phyloP scores from a whole-genome alignment of 2,329 filamentous ascomycete species.

The Laburnicola sp. region DNA sequence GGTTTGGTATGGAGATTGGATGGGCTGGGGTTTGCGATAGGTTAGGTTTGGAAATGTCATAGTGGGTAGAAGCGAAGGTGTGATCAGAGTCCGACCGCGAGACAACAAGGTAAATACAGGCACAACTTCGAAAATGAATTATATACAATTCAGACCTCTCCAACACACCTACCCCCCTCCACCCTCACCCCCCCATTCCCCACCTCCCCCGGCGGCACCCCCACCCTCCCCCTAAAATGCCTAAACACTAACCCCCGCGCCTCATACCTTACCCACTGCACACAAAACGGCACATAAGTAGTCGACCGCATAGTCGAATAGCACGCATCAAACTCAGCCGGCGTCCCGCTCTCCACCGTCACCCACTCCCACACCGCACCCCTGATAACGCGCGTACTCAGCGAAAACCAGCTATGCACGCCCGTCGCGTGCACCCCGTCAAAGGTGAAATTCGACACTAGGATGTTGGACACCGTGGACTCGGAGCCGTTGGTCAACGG shows the following conservation, averaged over 20 bases:
- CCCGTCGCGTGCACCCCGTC: slow-evolving; percentile 10
- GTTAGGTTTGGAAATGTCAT: too few relatives aligned
- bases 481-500: slow-evolving; percentile 12
- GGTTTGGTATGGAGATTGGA: too few relatives aligned
- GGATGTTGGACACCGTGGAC: slow-evolving; percentile 33
- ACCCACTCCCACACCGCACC: slow-evolving; percentile 12
- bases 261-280: background rate
- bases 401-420: background rate
- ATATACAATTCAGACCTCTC: too few relatives aligned
- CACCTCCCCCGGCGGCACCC: slow-evolving; percentile 1
- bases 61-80: too few relatives aligned
- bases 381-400: background rate
- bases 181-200: slow-evolving; percentile 1
- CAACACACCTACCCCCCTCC: too few relatives aligned
- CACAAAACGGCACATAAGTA: background rate
- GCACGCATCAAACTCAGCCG: slow-evolving; percentile 5
- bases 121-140: too few relatives aligned
- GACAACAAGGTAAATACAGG: too few relatives aligned
- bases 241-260: background rate
- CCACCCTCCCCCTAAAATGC: slow-evolving; percentile 1
- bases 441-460: slow-evolving; percentile 9
- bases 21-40: too few relatives aligned
- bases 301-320: slow-evolving; percentile 6
- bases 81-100: too few relatives aligned
- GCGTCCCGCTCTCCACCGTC: slow-evolving; percentile 3